phyloP scores from a whole-genome alignment of 768 basidiomycete genomes.

The Neoboletus subvelutipes region DNA sequence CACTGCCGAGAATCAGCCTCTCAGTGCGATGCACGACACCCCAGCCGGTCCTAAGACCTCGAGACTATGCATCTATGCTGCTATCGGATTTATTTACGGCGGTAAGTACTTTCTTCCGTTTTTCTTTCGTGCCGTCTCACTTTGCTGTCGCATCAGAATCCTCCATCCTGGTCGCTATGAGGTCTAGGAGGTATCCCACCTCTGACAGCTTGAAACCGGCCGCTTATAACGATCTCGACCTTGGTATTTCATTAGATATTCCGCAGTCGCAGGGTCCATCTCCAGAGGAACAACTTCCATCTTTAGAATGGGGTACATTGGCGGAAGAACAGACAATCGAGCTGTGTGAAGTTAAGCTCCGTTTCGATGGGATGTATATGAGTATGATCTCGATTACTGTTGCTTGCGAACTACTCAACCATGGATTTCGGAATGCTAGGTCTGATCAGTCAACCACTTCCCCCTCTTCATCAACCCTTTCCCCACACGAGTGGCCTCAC shows the following conservation, averaged over 20 bases:
- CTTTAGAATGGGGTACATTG: conserved; percentile 50
- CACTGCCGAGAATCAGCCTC: conserved; percentile 35
- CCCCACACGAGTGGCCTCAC: conserved; percentile 42
- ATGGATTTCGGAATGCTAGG: conserved; percentile 29
- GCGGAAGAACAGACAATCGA: conserved; percentile 62
- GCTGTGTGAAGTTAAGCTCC: conserved; percentile 57
- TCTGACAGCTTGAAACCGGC: conserved; percentile 28
- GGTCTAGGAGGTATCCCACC: conserved; percentile 51
- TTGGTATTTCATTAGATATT: conserved; percentile 33
- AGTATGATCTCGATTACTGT: conserved; percentile 35
- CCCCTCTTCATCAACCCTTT: conserved; percentile 41
- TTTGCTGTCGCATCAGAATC: conserved; percentile 40
- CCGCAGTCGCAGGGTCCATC: conserved; percentile 12
- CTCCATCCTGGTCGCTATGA: conserved; percentile 61
- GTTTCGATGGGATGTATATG: conserved; percentile 44
- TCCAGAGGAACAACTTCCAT: conserved; percentile 24
- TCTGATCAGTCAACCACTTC: conserved; percentile 43
- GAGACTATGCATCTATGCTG: conserved; percentile 53
- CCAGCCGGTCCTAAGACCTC: conserved; percentile 38
- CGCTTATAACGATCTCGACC: conserved; percentile 42
- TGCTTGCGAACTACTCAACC: conserved; percentile 3
- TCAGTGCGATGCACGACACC: conserved; percentile 30
- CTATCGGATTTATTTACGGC: conserved; percentile 59
- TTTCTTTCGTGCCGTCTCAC: background rate
- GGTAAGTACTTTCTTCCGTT: conserved; percentile 35